Percentiles rank a stretch among this genome's conserved stretches.
These are phyloP conservation scores for Globisporangium nunn DNA, from an alignment of 352 stramenopile genomes.

Conservation along the genomic window DNA sequence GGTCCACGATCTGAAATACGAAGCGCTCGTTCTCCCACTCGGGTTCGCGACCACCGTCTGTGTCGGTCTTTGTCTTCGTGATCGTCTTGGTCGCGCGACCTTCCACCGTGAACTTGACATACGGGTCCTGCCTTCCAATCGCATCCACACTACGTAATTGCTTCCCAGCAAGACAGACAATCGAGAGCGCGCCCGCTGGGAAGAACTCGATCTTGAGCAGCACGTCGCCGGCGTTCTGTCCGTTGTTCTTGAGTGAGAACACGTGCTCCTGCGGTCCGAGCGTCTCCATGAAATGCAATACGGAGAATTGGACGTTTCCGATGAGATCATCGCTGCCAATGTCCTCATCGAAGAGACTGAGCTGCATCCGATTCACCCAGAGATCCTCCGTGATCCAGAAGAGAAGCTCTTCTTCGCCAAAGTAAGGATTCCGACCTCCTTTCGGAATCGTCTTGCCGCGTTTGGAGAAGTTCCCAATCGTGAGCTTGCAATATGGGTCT, in stretches of 20 bases:
- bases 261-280: conserved; percentile 36
- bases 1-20: conserved; percentile 89
- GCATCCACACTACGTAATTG: conserved; percentile 69
- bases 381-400: conserved; percentile 90
- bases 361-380: conserved; percentile 75
- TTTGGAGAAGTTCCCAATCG: conserved; percentile 62
- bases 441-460: conserved; percentile 66
- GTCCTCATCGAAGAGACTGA: conserved; percentile 85
- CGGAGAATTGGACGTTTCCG: conserved; percentile 60
- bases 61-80: conserved; percentile 83
- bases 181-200: conserved; percentile 54
- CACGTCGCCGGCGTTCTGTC: conserved; percentile 65
- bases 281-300: conserved; percentile 68
- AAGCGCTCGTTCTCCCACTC: conserved; percentile 83
- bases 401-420: conserved; percentile 87
- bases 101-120: conserved; percentile 75
- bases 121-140: conserved; percentile 68
- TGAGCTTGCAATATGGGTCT: conserved; percentile 87
- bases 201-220: conserved; percentile 80
- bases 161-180: conserved; percentile 52
- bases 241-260: conserved; percentile 57
- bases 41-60: conserved; percentile 72
- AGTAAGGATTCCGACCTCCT: conserved; percentile 87
- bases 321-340: conserved; percentile 88
- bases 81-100: conserved; percentile 65